phyloP scores from a whole-genome alignment of 176 grass and related monocot species.

The Otatea glauca region DNA sequence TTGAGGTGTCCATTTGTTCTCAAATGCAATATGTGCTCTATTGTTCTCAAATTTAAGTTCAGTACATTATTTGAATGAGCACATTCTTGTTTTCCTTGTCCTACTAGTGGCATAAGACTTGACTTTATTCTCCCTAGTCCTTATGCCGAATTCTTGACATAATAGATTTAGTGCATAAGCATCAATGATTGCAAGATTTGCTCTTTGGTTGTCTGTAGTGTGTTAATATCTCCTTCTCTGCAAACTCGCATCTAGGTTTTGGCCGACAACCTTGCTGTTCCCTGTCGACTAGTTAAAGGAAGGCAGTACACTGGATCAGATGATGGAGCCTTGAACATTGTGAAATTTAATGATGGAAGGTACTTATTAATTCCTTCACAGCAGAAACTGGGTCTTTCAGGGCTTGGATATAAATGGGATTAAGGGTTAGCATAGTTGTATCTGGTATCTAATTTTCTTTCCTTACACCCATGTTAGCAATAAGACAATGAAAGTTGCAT shows the following conservation, averaged over 20 bases:
- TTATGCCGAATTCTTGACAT: background rate
- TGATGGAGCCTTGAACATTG: slow-evolving; percentile 89
- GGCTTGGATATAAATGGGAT: background rate
- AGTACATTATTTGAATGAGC: background rate
- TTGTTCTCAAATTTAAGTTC: slow-evolving; percentile 34
- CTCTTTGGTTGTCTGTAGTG: background rate
- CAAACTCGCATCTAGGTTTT: slow-evolving; percentile 69
- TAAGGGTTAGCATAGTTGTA: slow-evolving; percentile 7
- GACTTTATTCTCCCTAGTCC: slow-evolving; percentile 4
- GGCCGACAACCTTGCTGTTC: slow-evolving; percentile 77
- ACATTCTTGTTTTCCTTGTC: slow-evolving; percentile 23
- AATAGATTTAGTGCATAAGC: background rate
- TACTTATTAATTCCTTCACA: slow-evolving; percentile 45
- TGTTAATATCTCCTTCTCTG: slow-evolving; percentile 37
- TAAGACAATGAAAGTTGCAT: slow-evolving; percentile 13
- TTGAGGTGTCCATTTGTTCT: slow-evolving; percentile 26
- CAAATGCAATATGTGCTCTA: slow-evolving; percentile 19
- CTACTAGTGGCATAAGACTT: slow-evolving; percentile 7
- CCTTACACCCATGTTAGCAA: background rate
- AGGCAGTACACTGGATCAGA: slow-evolving; percentile 94
- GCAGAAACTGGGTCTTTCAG: background rate
- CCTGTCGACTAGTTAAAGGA: slow-evolving; percentile 88
- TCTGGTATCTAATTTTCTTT: background rate
- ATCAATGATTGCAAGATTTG: slow-evolving; percentile 2
- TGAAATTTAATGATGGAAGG: slow-evolving; percentile 99